Base-by-base conservation (phyloP, 768 basidiomycete species). In the Leccinum olivaceopallidum region DNA sequence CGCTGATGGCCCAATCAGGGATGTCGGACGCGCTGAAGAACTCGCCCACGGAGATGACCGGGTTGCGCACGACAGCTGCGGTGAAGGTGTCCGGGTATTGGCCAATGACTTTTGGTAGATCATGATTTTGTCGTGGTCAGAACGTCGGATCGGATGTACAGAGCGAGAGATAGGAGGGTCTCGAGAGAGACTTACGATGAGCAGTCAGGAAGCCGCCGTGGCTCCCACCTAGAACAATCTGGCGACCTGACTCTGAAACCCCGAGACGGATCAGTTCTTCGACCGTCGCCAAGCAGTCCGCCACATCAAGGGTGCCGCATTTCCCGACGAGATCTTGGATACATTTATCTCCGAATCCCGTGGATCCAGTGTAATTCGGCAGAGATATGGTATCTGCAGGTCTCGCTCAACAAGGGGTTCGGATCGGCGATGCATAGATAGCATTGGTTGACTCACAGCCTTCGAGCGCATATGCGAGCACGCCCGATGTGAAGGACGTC, bases 141-240 rank as follows among this genome's bases (percentile, higher is more conserved):
- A 39, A 16, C 16, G 16, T 42, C 39, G 18, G 18, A 18, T 18
- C 39, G 39, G 39, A 42, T 42, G 8, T 42, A 42, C 13, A 49
- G 48, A 20, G 3, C 13, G 48, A 49, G 48, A 49, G 13, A 48
- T 4, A 48, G 20, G 22, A 24, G 5, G n/a, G 8, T 13, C n/a
- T 14, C 7, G 9, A 49, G 42, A 14, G 22, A 3, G 48, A 49
- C 48, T 20, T 49, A 49, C 48, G 48, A 24, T 88, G 86, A 0
- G 79, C 81, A 1, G 80, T 63, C 14, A 89, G 75, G 68, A 87
- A 90, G 2, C 89, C 89, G 0, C 88, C 88, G 60, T 92, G 90
- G 51, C 84, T 87, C 44, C 89, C 89, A 5, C 89, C 89, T 55
- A 75, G 75, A 1, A 89, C 68, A 32, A 88, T 77, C 55, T 84